Percentiles rank a stretch among this genome's conserved stretches.
phyloP scores from a whole-genome alignment of 306 rosid species.

The Cucumis cinereus region DNA sequence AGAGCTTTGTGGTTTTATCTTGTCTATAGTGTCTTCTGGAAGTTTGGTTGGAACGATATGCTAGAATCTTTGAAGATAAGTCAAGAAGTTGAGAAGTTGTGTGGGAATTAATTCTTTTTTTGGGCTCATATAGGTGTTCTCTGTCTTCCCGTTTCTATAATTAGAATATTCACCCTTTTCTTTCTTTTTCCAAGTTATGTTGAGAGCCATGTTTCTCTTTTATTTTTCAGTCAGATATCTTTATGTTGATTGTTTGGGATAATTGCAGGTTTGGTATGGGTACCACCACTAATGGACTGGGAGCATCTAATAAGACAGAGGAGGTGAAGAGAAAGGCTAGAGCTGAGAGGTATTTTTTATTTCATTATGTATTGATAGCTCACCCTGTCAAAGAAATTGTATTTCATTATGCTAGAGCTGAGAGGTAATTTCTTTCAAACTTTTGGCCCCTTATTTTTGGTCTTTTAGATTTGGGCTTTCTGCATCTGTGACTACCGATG shows the following conservation, averaged over 20 bases:
- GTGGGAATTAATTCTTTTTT: background rate
- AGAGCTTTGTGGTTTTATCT: background rate
- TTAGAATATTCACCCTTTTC: background rate
- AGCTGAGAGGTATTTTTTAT: constrained; percentile 63
- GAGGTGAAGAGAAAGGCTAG: constrained; percentile 80
- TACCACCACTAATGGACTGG: constrained; percentile 32
- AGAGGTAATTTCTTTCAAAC: background rate
- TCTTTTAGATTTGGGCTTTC: constrained; percentile 60
- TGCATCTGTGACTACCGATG: constrained; percentile 34
- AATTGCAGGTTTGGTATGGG: constrained; percentile 52
- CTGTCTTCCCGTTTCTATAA: background rate
- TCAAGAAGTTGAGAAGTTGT: background rate
- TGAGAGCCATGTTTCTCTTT: background rate
- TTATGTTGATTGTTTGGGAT: background rate
- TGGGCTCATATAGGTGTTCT: background rate
- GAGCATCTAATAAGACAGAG: constrained; percentile 41
- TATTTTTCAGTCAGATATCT: background rate
- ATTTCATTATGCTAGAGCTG: too few relatives aligned
- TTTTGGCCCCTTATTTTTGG: background rate
- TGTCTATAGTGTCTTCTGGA: background rate
- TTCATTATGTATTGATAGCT: background rate
- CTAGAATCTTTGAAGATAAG: background rate
- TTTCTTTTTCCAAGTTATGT: background rate
- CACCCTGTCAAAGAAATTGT: background rate
- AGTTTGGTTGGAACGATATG: background rate